phyloP scores from a whole-genome alignment of 2,329 filamentous ascomycete species.

The Pseudodiploospora longispora region DNA sequence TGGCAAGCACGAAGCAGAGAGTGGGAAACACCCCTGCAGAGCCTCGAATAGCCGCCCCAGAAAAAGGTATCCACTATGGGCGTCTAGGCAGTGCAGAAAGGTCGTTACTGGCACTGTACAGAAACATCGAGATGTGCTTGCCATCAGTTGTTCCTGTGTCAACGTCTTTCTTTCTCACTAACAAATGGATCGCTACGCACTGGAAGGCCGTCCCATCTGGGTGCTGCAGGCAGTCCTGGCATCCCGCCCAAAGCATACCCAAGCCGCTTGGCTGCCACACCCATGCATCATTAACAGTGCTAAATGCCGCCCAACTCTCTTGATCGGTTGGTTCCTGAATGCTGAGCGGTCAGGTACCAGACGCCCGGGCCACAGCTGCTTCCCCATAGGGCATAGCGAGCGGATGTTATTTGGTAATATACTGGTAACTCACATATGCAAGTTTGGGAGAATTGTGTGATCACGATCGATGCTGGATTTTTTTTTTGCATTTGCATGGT shows the following conservation, averaged over 20 bases:
- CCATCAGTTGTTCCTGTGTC: too few relatives aligned
- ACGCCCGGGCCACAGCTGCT: conserved; percentile 19
- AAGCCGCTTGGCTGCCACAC: too few relatives aligned
- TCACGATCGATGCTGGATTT: conserved; percentile 18
- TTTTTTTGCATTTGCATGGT: neutral
- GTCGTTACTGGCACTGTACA: too few relatives aligned
- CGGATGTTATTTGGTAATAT: conserved; percentile 25
- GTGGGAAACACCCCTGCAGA: conserved; percentile 11
- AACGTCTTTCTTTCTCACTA: too few relatives aligned
- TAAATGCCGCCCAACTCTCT: too few relatives aligned
- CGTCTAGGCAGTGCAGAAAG: too few relatives aligned
- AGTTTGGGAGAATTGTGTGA: conserved; percentile 22
- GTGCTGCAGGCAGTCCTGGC: too few relatives aligned
- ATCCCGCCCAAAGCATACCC: too few relatives aligned
- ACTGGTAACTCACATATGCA: conserved; percentile 15
- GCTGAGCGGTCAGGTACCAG: conserved; percentile 24
- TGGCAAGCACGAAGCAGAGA: conserved; percentile 8
- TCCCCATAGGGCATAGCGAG: conserved; percentile 21
- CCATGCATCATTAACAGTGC: too few relatives aligned
- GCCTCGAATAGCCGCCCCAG: conserved; percentile 27
- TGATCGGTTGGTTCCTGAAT: conserved; percentile 17
- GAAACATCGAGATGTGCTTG: too few relatives aligned
- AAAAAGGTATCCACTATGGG: conserved; percentile 7
- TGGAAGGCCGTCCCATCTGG: too few relatives aligned
- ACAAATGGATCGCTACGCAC: too few relatives aligned